Percentiles rank a stretch among this genome's conserved stretches.
phyloP scores from a whole-genome alignment of 148 eudicot species.

The Salicornia ramosissima region DNA sequence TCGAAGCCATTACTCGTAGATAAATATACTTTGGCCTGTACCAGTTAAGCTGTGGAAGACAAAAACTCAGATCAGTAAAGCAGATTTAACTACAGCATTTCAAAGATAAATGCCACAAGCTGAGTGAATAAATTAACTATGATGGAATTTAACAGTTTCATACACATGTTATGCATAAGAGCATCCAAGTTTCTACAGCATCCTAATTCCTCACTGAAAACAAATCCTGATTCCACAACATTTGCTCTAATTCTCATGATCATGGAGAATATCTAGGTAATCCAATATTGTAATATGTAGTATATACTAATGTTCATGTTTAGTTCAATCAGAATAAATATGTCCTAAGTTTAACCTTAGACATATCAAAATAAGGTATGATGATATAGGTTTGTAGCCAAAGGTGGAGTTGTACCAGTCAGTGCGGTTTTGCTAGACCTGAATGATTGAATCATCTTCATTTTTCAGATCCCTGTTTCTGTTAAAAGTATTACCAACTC shows the following conservation, averaged over 20 bases:
- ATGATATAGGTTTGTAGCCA: too few relatives aligned
- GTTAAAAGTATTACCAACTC: not conserved
- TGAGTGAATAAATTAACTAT: not conserved
- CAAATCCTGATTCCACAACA: not conserved
- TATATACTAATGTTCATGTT: not conserved
- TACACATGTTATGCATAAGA: not conserved
- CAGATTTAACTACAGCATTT: not conserved
- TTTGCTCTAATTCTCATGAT: not conserved
- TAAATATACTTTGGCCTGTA: slow-evolving; percentile 56
- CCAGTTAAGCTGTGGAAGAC: slow-evolving; percentile 35
- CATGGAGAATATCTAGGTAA: not conserved
- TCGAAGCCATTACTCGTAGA: slow-evolving; percentile 50
- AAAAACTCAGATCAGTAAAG: not conserved
- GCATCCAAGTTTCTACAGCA: not conserved
- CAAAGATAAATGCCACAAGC: not conserved
- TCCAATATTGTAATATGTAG: not conserved
- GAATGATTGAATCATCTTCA: not conserved
- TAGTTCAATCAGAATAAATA: not conserved
- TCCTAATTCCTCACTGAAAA: not conserved
- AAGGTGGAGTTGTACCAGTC: not conserved
- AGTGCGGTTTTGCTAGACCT: not conserved
- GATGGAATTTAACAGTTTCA: not conserved
- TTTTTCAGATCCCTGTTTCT: not conserved
- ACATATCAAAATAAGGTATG: too few relatives aligned
- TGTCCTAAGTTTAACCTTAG: too few relatives aligned